Conservation (phyloP, 2,329 filamentous ascomycete genomes). For the Botrytis pseudocinerea region DNA sequence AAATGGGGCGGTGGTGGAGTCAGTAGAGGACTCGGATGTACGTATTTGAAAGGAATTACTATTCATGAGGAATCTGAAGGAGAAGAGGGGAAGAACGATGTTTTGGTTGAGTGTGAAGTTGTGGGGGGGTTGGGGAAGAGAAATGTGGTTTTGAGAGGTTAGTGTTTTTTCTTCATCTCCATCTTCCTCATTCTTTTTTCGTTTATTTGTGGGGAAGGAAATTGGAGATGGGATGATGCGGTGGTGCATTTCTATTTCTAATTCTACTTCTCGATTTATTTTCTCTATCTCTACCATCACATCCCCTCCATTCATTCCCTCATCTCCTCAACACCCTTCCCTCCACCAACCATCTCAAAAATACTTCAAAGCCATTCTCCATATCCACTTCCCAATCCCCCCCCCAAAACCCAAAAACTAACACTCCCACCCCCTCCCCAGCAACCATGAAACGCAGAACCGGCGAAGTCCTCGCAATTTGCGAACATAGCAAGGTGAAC, state of each 20-base stretch:
- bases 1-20: constrained; percentile 1
- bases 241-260: not conserved
- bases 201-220: too few species aligned
- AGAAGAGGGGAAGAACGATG: not conserved
- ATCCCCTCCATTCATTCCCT: not conserved
- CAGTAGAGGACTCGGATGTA: not conserved
- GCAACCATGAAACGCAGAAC: constrained; percentile 9
- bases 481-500: constrained; percentile 12
- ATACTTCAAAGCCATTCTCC: fast-evolving
- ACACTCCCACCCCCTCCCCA: not conserved
- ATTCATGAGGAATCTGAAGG: not conserved
- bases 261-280: too few species aligned
- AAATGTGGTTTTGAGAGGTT: constrained; percentile 16
- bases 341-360: not conserved
- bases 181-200: not conserved
- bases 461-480: not conserved
- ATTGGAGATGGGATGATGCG: not conserved
- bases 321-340: not conserved
- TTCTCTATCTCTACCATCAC: not conserved
- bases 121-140: not conserved
- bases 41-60: not conserved
- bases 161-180: not conserved
- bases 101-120: constrained; percentile 4
- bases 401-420: not conserved
- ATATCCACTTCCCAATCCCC: not conserved